Percentiles rank a stretch among this genome's conserved stretches.
These are phyloP conservation scores for Rhododendron ferrugineum DNA, from an alignment of 148 eudicot genomes.

Conservation along the genomic window DNA sequence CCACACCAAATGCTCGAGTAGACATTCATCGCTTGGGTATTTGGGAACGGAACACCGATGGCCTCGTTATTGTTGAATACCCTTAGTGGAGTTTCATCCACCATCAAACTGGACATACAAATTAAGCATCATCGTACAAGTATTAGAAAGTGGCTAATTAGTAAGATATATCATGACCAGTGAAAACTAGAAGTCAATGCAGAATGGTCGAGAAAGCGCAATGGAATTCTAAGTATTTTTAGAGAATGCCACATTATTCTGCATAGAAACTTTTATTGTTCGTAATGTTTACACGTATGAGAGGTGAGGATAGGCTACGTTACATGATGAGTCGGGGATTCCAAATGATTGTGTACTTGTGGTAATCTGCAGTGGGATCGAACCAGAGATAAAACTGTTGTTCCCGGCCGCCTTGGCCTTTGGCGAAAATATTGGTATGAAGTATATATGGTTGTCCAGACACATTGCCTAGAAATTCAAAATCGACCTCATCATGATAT, in stretches of 20 bases:
- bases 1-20: slow-evolving; percentile 18
- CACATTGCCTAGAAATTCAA: slow-evolving; percentile 11
- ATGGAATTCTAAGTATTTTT: background rate
- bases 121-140: background rate
- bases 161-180: too few species aligned
- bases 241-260: background rate
- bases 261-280: background rate
- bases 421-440: slow-evolving; percentile 7
- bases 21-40: slow-evolving; percentile 13
- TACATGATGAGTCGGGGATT: slow-evolving; percentile 9
- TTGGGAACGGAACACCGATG: slow-evolving; percentile 12
- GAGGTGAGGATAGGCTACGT: background rate
- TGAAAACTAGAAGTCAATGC: background rate
- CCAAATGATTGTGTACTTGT: slow-evolving; percentile 14
- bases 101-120: slow-evolving; percentile 3
- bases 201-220: background rate
- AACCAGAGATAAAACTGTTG: slow-evolving; percentile 13
- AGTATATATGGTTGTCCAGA: slow-evolving; percentile 2
- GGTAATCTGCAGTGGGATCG: background rate
- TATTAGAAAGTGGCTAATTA: background rate
- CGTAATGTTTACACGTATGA: background rate
- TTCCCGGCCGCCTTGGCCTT: slow-evolving; percentile 7
- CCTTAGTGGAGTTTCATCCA: slow-evolving; percentile 13
- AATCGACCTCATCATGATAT: slow-evolving; percentile 10
- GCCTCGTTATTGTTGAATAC: slow-evolving; percentile 10